phyloP scores from a whole-genome alignment of 2,329 filamentous ascomycete genomes.

The Cytospora leucostoma region DNA sequence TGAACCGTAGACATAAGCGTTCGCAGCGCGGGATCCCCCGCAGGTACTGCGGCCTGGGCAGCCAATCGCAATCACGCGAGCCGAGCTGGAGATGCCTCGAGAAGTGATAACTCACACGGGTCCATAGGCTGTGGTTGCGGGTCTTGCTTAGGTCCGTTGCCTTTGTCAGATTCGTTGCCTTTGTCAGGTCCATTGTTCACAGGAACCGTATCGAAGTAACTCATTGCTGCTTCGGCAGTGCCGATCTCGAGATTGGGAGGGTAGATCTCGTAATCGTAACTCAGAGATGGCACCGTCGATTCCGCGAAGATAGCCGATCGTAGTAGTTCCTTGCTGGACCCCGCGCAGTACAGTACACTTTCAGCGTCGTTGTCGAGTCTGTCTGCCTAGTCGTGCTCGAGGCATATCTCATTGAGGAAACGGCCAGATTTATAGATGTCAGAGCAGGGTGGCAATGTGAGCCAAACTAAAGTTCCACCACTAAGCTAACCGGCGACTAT shows the following conservation, averaged over 20 bases:
- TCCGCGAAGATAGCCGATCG: neutral
- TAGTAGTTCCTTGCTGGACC: neutral
- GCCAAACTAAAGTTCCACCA: neutral
- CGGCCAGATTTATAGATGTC: constrained; percentile 21
- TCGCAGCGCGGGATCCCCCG: neutral
- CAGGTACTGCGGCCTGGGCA: neutral
- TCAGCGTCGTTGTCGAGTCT: neutral
- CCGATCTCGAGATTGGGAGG: neutral
- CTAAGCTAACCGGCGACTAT: neutral
- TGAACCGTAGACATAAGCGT: neutral
- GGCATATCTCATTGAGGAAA: neutral
- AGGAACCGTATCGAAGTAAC: neutral
- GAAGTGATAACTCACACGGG: constrained; percentile 19
- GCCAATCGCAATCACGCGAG: constrained; percentile 4
- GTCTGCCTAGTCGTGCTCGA: neutral
- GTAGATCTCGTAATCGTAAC: neutral
- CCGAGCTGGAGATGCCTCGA: neutral
- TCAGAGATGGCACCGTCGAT: neutral
- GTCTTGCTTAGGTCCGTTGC: neutral
- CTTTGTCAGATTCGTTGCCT: constrained; percentile 1
- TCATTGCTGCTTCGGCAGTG: neutral
- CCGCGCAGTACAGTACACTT: neutral
- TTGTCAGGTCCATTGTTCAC: neutral
- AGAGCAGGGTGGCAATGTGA: neutral
- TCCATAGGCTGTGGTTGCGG: constrained; percentile 19